Conservation (phyloP, 2,329 filamentous ascomycete genomes). For the Pleochaeta shiraiana region DNA sequence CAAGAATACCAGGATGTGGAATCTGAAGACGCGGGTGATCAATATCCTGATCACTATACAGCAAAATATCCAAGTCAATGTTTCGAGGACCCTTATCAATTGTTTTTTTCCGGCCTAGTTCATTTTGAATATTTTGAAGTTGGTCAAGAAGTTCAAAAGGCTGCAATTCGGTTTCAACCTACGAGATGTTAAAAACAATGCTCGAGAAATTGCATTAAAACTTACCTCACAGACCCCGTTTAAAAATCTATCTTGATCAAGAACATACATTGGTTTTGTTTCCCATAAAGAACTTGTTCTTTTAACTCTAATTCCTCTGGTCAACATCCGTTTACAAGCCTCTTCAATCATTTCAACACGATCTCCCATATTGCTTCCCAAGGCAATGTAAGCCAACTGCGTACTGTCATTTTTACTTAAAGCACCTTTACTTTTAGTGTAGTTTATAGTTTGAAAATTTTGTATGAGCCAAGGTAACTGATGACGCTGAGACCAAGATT, state of each 20-base stretch:
- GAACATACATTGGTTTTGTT: conserved; percentile 90
- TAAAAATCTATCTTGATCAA: conserved; percentile 69
- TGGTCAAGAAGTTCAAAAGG: conserved; percentile 58
- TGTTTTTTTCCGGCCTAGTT: conserved; percentile 58
- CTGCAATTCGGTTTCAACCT: conserved; percentile 62
- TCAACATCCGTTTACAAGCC: conserved; percentile 59
- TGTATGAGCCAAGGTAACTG: background rate
- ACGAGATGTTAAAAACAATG: background rate
- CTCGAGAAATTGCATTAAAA: background rate
- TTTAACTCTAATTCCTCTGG: conserved; percentile 46
- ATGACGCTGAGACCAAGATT: background rate
- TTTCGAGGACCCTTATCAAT: conserved; percentile 88
- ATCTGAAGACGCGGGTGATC: conserved; percentile 54
- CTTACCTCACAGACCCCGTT: conserved; percentile 84
- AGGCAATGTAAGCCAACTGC: conserved; percentile 48
- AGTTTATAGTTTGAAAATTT: background rate
- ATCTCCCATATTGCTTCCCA: conserved; percentile 86
- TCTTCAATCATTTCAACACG: conserved; percentile 66
- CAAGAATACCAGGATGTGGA: conserved; percentile 66
- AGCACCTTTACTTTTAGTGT: background rate
- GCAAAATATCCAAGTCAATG: conserved; percentile 81
- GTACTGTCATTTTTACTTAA: background rate
- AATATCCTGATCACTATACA: conserved; percentile 50
- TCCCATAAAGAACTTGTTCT: conserved; percentile 83
- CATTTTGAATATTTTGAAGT: conserved; percentile 65